A percentile compares a stretch with the other conserved stretches of the same genome.
Conservation (phyloP, 805 yeast species). For the Candida maltosa region DNA sequence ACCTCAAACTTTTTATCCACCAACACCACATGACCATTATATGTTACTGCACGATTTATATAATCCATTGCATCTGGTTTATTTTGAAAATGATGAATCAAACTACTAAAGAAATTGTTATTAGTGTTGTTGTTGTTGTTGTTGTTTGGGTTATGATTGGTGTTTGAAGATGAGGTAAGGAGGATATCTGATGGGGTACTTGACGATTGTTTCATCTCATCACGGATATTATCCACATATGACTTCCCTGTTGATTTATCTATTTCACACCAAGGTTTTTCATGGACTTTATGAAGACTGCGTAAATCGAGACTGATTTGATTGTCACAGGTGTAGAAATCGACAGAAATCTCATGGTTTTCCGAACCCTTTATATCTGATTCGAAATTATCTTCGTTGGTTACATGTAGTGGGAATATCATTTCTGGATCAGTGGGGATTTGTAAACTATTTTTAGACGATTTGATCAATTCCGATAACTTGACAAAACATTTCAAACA, state of each 20-base stretch:
- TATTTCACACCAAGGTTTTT: conserved; percentile 62
- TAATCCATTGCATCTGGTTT: conserved; percentile 43
- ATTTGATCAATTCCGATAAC: conserved; percentile 22
- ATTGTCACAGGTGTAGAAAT: conserved; percentile 56
- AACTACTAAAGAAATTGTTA: conserved; percentile 13
- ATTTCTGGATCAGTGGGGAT: conserved; percentile 48
- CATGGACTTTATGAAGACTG: conserved; percentile 45
- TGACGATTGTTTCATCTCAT: conserved; percentile 42
- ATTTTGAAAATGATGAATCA: conserved; percentile 25
- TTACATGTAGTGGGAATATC: conserved; percentile 55
- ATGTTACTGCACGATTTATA: conserved; percentile 62
- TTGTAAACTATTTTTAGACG: conserved; percentile 33
- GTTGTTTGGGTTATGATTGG: not conserved
- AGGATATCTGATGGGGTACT: conserved; percentile 1
- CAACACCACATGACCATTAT: conserved; percentile 56
- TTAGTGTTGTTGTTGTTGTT: not conserved
- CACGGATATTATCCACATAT: conserved; percentile 56
- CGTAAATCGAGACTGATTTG: conserved; percentile 62
- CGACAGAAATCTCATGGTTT: conserved; percentile 53
- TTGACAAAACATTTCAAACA: conserved; percentile 17
- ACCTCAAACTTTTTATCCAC: conserved; percentile 58
- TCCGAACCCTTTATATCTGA: conserved; percentile 44
- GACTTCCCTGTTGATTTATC: conserved; percentile 45
- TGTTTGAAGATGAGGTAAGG: conserved; percentile 5
- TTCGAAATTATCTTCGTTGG: conserved; percentile 33